Percentiles rank a stretch among this genome's conserved stretches.
Conservation (phyloP, 139 green algal genomes). For the Haematococcus lacustris region DNA sequence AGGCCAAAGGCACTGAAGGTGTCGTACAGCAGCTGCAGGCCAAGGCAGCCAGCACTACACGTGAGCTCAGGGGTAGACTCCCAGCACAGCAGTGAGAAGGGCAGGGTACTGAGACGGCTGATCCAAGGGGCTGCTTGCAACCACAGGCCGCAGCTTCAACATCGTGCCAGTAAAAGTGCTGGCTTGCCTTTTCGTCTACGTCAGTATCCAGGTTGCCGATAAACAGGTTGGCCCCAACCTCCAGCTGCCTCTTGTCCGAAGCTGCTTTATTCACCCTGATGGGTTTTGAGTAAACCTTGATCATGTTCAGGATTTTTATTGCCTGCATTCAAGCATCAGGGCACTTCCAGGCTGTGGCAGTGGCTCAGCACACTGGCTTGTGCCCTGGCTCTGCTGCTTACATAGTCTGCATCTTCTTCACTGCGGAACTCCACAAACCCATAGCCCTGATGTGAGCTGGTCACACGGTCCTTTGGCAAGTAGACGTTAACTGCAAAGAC, state of each 20-base stretch:
- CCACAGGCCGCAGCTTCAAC: too few relatives aligned
- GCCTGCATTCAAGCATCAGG: conserved; percentile 40
- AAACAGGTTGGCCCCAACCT: conserved; percentile 97
- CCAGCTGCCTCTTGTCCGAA: conserved; percentile 70
- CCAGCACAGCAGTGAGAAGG: too few relatives aligned
- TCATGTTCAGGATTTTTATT: conserved; percentile 96
- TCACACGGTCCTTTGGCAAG: conserved; percentile 95
- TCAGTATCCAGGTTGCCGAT: conserved; percentile 94
- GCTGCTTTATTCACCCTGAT: conserved; percentile 92
- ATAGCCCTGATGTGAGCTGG: conserved; percentile 92
- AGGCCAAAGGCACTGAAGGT: conserved; percentile 97
- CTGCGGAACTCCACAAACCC: conserved; percentile 93
- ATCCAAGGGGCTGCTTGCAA: too few relatives aligned
- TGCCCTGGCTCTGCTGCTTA: conserved; percentile 14
- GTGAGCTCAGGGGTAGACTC: too few relatives aligned
- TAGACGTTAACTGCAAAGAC: conserved; percentile 88
- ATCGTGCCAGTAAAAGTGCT: too few relatives aligned
- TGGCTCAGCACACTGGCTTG: neutral
- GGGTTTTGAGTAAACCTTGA: conserved; percentile 92
- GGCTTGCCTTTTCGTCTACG: conserved; percentile 98
- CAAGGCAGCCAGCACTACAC: neutral
- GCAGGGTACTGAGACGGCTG: too few relatives aligned
- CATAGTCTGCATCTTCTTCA: conserved; percentile 95
- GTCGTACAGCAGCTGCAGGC: conserved; percentile 87
- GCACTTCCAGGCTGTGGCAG: neutral